phyloP scores from a whole-genome alignment of 176 grass and related monocot genomes.

The bread wheat (Triticum aestivum) region DNA sequence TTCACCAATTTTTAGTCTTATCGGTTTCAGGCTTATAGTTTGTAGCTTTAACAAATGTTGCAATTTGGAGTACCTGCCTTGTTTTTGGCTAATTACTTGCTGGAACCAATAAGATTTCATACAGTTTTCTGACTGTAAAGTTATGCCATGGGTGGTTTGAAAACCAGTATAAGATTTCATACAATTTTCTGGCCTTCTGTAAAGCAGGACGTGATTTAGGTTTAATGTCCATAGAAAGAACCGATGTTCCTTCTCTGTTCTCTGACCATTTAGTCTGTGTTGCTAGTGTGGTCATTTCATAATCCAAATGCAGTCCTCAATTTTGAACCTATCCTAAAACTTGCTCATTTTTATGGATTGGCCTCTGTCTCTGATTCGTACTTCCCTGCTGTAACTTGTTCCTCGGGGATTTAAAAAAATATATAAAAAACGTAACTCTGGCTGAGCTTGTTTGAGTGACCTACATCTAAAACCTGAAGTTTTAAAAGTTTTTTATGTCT shows the following conservation, averaged over 20 bases:
- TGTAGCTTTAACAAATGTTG: not conserved
- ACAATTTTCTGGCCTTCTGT: not conserved
- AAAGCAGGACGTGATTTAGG: not conserved
- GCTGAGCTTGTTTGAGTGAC: not conserved
- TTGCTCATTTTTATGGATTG: not conserved
- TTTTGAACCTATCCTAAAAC: not conserved
- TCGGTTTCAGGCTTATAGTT: not conserved
- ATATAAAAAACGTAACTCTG: not conserved
- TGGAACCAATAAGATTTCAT: not conserved
- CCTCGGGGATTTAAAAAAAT: not conserved
- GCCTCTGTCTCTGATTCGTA: not conserved
- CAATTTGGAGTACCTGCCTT: not conserved
- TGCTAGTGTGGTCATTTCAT: not conserved
- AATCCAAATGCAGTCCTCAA: not conserved
- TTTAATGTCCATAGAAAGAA: not conserved
- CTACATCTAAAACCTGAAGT: not conserved
- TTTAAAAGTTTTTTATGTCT: not conserved
- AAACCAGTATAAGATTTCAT: not conserved
- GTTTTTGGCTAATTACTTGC: not conserved
- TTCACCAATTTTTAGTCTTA: not conserved
- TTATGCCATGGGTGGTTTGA: not conserved
- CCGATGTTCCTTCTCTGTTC: not conserved
- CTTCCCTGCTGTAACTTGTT: not conserved
- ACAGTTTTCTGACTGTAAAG: not conserved
- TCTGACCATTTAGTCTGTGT: not conserved